phyloP scores from a whole-genome alignment of 176 grass and related monocot genomes.

The Avena eriantha region DNA sequence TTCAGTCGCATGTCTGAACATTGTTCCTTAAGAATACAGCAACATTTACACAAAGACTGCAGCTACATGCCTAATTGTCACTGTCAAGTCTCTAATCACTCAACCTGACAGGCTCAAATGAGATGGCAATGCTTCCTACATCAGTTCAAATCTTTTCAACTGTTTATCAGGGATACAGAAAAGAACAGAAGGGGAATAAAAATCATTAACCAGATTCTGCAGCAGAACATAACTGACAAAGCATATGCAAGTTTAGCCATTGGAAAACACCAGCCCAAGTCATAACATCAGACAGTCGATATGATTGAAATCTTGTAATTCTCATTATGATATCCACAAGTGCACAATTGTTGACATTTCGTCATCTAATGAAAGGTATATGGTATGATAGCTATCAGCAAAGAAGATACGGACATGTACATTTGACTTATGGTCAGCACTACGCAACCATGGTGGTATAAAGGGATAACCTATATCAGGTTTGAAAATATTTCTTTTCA shows the following conservation, averaged over 20 bases:
- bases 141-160: background rate
- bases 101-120: background rate
- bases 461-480: conserved; percentile 47
- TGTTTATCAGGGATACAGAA: background rate
- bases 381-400: conserved; percentile 46
- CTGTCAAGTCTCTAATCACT: background rate
- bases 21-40: background rate
- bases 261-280: background rate
- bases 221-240: background rate
- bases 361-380: conserved; percentile 46
- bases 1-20: conserved; percentile 10
- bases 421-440: conserved; percentile 68
- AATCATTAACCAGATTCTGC: background rate
- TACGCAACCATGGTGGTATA: conserved; percentile 44
- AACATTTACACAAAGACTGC: conserved; percentile 14
- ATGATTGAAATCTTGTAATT: conserved; percentile 30
- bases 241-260: background rate
- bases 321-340: conserved; percentile 48
- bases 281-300: background rate
- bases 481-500: conserved; percentile 27
- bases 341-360: conserved; percentile 36
- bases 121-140: conserved; percentile 36
- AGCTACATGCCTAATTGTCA: background rate
- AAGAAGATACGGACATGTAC: conserved; percentile 72
- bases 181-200: background rate